These are phyloP conservation scores for Camelina laxa DNA, from an alignment of 345 rosid genomes.

Conservation along the genomic window DNA sequence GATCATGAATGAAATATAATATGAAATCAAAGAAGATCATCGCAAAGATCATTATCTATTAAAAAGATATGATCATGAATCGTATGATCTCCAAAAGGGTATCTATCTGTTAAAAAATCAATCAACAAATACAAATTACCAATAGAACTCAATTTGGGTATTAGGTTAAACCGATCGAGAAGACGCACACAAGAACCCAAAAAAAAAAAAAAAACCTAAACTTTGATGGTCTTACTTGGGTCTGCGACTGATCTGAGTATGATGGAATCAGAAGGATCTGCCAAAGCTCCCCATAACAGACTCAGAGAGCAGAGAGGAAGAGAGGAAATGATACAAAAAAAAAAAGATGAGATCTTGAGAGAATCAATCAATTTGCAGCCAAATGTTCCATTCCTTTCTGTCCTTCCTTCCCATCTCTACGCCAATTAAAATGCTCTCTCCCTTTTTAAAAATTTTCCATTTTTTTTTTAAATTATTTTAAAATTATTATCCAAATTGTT, in stretches of 20 bases:
- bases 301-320: neutral
- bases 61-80: constrained; percentile 19
- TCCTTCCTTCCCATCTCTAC: constrained; percentile 27
- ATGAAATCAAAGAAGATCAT: neutral
- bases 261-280: constrained; percentile 36
- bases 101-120: constrained; percentile 1
- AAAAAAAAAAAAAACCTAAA: neutral
- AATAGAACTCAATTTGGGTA: constrained; percentile 13
- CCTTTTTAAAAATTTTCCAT: constrained; percentile 15
- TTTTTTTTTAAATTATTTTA: neutral
- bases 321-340: constrained; percentile 1
- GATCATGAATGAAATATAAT: constrained; percentile 4
- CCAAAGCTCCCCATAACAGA: constrained; percentile 9
- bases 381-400: constrained; percentile 31
- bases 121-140: constrained; percentile 14
- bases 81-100: constrained; percentile 14
- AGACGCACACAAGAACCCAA: neutral
- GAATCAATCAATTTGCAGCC: constrained; percentile 8
- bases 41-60: neutral
- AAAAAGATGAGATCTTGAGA: neutral
- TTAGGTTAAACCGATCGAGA: constrained; percentile 31
- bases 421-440: constrained; percentile 23
- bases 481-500: too few species aligned
- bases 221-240: constrained; percentile 51
- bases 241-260: constrained; percentile 35